Conservation (phyloP, 768 basidiomycete species). For the Boletellus emodensis region DNA sequence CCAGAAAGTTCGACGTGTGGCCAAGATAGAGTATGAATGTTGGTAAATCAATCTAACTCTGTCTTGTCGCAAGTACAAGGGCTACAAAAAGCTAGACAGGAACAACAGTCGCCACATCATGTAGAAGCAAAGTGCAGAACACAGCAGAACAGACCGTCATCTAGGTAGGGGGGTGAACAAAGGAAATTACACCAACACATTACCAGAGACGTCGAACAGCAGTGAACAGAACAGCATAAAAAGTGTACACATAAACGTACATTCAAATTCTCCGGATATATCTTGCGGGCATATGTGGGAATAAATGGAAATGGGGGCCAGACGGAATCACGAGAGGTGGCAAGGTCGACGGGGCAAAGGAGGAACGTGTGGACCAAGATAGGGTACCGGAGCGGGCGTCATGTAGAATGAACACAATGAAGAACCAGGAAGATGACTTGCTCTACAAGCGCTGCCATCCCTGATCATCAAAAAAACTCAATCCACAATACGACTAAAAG, state of each 20-base stretch:
- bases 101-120: constrained; percentile 1
- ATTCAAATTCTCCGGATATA: constrained; percentile 11
- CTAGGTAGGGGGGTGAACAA: not conserved
- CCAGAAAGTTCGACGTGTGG: too few species aligned
- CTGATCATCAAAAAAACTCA: not conserved
- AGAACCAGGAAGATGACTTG: not conserved
- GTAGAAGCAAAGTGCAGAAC: constrained; percentile 3
- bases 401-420: not conserved
- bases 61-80: constrained; percentile 11
- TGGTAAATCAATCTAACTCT: not conserved
- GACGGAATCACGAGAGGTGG: not conserved
- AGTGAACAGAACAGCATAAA: constrained; percentile 9
- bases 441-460: not conserved
- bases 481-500: not conserved
- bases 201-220: not conserved
- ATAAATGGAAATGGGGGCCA: constrained; percentile 1
- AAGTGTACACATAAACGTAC: constrained; percentile 20
- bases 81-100: constrained; percentile 3
- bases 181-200: constrained; percentile 2
- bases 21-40: too few species aligned
- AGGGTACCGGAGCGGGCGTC: not conserved
- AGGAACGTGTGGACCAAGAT: not conserved
- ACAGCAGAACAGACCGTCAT: constrained; percentile 2
- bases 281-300: constrained; percentile 6
- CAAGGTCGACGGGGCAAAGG: not conserved